Percentiles rank a stretch among this genome's conserved stretches.
phyloP scores from a whole-genome alignment of 768 basidiomycete genomes.

The Suillus subluteus region DNA sequence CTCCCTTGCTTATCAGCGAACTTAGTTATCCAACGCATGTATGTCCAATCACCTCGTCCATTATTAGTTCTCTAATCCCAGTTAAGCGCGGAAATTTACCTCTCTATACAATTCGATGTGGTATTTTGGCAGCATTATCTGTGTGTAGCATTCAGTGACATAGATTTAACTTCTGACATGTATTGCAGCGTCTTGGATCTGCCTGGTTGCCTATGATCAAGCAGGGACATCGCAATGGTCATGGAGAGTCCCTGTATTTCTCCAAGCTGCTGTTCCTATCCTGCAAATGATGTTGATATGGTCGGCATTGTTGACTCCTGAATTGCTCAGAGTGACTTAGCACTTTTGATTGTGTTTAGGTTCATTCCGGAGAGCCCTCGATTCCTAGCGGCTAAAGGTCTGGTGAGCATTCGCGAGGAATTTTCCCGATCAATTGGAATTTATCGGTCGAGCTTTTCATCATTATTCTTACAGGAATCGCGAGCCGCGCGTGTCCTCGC shows the following conservation, averaged over 20 bases:
- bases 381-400: constrained; percentile 64
- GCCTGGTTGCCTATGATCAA: constrained; percentile 45
- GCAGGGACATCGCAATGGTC: constrained; percentile 50
- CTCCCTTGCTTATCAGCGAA: constrained; percentile 66
- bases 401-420: constrained; percentile 38
- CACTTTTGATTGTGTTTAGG: constrained; percentile 35
- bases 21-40: constrained; percentile 75
- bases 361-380: constrained; percentile 72
- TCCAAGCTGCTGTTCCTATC: constrained; percentile 62
- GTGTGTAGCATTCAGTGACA: constrained; percentile 21
- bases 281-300: constrained; percentile 59
- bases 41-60: constrained; percentile 18
- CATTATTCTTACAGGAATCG: constrained; percentile 44
- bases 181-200: constrained; percentile 47
- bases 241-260: constrained; percentile 67
- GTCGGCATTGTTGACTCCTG: constrained; percentile 32
- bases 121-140: constrained; percentile 74
- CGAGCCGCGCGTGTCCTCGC: constrained; percentile 64
- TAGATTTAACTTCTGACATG: background rate
- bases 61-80: background rate
- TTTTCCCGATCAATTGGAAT: background rate
- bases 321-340: background rate
- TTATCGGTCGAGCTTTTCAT: background rate
- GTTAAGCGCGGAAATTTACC: constrained; percentile 53
- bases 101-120: constrained; percentile 73